A percentile compares a stretch with the other conserved stretches of the same genome.
phyloP scores from a whole-genome alignment of 1,284 basidiomycete species.

The Calocybe gambosa region DNA sequence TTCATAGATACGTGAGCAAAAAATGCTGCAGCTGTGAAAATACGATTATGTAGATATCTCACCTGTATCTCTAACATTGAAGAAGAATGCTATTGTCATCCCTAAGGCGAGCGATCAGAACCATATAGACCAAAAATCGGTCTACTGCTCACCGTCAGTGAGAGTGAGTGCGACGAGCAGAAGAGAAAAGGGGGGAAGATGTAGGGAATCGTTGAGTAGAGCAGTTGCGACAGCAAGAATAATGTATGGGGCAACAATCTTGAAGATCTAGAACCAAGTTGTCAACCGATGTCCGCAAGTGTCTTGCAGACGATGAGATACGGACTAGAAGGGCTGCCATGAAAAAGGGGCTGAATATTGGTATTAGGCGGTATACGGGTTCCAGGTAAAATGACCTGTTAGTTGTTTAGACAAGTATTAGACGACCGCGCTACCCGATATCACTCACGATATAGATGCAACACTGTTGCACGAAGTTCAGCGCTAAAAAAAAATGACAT shows the following conservation, averaged over 20 bases:
- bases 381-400: constrained; percentile 81
- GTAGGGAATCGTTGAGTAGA: constrained; percentile 57
- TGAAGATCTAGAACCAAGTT: constrained; percentile 56
- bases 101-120: constrained; percentile 29
- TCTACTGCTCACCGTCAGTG: constrained; percentile 53
- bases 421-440: not conserved
- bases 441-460: constrained; percentile 79
- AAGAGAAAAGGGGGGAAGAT: constrained; percentile 70
- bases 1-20: constrained; percentile 13
- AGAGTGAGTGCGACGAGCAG: constrained; percentile 70
- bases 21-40: not conserved
- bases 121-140: not conserved
- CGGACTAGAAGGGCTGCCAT: constrained; percentile 71
- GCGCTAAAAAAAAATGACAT: not conserved
- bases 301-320: constrained; percentile 3
- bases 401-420: constrained; percentile 1
- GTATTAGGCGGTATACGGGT: constrained; percentile 84
- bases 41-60: constrained; percentile 10
- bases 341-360: constrained; percentile 82
- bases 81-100: constrained; percentile 82
- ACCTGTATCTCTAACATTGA: constrained; percentile 77
- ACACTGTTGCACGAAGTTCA: constrained; percentile 50
- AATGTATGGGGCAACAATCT: constrained; percentile 77
- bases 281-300: not conserved
- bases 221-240: constrained; percentile 68